phyloP scores from a whole-genome alignment of 306 rosid species.

The Prunus dulcis region DNA sequence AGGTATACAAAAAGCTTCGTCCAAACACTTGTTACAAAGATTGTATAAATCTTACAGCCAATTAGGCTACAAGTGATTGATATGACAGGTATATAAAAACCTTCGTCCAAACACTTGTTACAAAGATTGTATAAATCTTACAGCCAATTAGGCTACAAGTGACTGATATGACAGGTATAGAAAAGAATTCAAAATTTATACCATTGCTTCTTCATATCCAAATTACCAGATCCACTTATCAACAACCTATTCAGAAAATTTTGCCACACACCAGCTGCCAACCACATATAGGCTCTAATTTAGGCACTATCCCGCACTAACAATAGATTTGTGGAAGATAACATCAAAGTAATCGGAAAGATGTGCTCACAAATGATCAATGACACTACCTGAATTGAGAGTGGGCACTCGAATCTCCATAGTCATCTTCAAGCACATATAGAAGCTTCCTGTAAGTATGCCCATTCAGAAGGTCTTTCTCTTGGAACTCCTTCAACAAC shows the following conservation, averaged over 20 bases:
- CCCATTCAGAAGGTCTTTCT: conserved; percentile 70
- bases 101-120: not conserved
- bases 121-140: not conserved
- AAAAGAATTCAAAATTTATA: not conserved
- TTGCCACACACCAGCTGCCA: not conserved
- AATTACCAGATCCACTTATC: not conserved
- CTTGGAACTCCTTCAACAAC: conserved; percentile 70
- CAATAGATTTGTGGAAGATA: not conserved
- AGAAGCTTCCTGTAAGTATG: conserved; percentile 67
- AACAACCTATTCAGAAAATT: not conserved
- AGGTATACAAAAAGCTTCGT: not conserved
- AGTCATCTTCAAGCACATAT: conserved; percentile 80
- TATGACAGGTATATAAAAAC: not conserved
- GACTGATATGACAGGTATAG: not conserved
- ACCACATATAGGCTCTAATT: not conserved
- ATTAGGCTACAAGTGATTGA: not conserved
- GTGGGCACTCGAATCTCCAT: conserved; percentile 43
- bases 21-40: not conserved
- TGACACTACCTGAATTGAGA: conserved; percentile 34
- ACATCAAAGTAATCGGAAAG: not conserved
- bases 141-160: not conserved
- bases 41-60: not conserved
- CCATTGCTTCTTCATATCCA: not conserved
- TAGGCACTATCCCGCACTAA: not conserved
- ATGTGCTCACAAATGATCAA: not conserved